phyloP scores from a whole-genome alignment of 2,329 filamentous ascomycete genomes.

The Alternaria solani region DNA sequence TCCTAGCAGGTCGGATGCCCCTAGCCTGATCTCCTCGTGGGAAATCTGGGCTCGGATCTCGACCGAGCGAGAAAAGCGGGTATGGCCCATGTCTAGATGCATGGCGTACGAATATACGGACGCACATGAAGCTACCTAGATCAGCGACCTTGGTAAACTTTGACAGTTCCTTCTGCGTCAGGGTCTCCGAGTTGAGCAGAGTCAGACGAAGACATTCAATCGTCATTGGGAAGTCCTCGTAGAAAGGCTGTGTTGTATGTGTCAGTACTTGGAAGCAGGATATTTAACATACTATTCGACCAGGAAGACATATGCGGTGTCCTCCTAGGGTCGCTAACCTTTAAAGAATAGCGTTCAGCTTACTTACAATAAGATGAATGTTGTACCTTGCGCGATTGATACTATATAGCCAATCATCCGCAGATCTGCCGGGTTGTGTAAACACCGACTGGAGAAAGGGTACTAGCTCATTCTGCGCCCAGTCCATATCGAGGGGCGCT shows the following conservation, averaged over 20 bases:
- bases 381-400: not conserved
- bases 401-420: not conserved
- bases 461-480: slow-evolving; percentile 13
- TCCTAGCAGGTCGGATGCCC: no score
- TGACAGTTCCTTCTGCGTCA: slow-evolving; percentile 4
- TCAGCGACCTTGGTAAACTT: not conserved
- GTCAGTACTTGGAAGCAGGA: not conserved
- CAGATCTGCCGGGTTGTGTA: not conserved
- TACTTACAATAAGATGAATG: slow-evolving; percentile 11
- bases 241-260: slow-evolving; percentile 3
- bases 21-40: not conserved
- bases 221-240: slow-evolving; percentile 17
- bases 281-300: not conserved
- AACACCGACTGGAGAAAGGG: slow-evolving; percentile 11
- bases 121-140: not conserved
- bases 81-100: slow-evolving; percentile 9
- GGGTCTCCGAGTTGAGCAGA: slow-evolving; percentile 6
- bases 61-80: slow-evolving; percentile 11
- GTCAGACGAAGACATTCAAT: slow-evolving; percentile 18
- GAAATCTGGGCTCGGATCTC: slow-evolving; percentile 5
- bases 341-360: not conserved
- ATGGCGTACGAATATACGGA: slow-evolving; percentile 19
- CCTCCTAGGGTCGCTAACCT: no score
- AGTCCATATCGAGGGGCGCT: slow-evolving; percentile 2
- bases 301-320: not conserved